Evolutionary conservation across 352 stramenopile genomes (phyloP), one percentile per base, ranked within the genome.

Genomic region (Stephanocyclus meneghinianus): DNA sequence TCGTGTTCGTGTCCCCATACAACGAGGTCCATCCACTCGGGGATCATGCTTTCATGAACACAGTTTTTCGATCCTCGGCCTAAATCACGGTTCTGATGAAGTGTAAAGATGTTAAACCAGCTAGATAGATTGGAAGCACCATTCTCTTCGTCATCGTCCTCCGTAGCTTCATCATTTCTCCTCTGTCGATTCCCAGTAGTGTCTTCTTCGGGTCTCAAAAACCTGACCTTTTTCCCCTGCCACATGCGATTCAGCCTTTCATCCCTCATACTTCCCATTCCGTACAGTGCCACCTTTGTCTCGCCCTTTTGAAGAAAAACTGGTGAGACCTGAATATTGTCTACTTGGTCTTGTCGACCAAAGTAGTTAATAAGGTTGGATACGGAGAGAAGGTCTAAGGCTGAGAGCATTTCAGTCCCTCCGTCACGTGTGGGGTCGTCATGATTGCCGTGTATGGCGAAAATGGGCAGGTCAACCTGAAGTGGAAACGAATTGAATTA

Each of bases 321-420:
- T 2, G 97, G 97, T 51, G 95, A 95, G 37, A 99, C 61, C 56
- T 98, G 91, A 30, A 99, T 95, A 45, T 95, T 92, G 78, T 99
- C 96, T 10, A 98, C 95, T 71, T 94, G 85, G 21, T 94, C 83
- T 68, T 91, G 83, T 61, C 85, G 65, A 21, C 97, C 97, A 91
- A 99, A 99, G 85, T 99, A 99, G 80, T 99, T 99, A 11, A 99
- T 86, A n/a, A 99, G 87, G 77, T 98, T 98, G 13, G 95, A 92
- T 0, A 95, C 94, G 59, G 93, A 93, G 30, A 99, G 89, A 48
- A 99, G 64, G 82, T 99, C 97, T 3, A 99, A 78, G 5, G 97
- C 96, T 56, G 96, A 96, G 21, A 99, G 91, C 29, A 97, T 93
- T 67, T 80, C 80, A 56, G 68, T 74, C 2, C 79, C 71, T 50